A percentile compares a stretch with the other conserved stretches of the same genome.
Conservation (phyloP, 306 rosid species). For the Glycine latifolia region DNA sequence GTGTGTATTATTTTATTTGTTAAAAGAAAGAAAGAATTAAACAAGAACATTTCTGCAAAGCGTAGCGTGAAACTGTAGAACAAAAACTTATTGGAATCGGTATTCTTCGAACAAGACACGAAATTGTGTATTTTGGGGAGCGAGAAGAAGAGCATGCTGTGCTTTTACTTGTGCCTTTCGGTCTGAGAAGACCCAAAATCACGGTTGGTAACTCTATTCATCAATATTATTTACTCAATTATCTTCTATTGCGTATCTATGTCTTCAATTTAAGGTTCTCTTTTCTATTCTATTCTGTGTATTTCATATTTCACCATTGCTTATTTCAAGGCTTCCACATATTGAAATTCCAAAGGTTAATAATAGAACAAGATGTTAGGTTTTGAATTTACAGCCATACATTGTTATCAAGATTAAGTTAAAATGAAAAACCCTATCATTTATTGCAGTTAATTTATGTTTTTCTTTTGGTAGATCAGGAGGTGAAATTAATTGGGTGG, state of each 20-base stretch:
- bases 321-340: neutral
- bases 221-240: neutral
- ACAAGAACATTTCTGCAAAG: neutral
- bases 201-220: neutral
- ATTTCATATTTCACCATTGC: neutral
- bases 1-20: no score
- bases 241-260: neutral
- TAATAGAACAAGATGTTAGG: neutral
- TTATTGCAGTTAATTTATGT: slow-evolving; percentile 3
- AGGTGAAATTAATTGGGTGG: neutral
- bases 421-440: neutral
- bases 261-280: neutral
- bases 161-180: neutral
- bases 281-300: neutral
- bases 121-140: neutral
- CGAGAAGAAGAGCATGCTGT: neutral
- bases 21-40: no score
- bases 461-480: neutral
- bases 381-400: neutral
- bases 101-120: no score
- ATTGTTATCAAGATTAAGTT: neutral
- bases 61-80: neutral
- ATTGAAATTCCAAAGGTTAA: neutral
- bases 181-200: neutral
- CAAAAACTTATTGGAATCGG: neutral